Base-by-base conservation (phyloP, 192 early-diverging fungal genomes). In the Coemansia sp. region DNA sequence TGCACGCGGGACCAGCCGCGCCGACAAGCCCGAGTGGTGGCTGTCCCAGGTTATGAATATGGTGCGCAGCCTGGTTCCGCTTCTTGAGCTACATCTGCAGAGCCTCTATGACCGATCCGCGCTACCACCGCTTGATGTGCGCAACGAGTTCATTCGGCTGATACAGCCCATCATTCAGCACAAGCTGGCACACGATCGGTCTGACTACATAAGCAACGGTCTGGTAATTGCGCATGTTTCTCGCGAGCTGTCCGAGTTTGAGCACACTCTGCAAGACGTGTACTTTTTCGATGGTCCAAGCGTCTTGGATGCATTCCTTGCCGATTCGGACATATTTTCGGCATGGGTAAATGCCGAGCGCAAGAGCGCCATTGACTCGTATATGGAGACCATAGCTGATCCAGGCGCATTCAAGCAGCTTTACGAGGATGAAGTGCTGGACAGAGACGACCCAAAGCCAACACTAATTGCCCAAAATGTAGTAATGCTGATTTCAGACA, bases 11-110 rank as follows among this genome's bases (percentile, higher is more conserved):
- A 92, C 91, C 3, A 91, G 88, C 64, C 82, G 89, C 47, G 76
- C 89, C 2, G 91, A 92, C 63, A 91, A 89, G 85, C 89, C 91
- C n/a, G 91, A 92, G 68, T 91, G 89, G 91, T 90, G 87, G 65
- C 71, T 91, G 19, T 80, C 83, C 3, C 87, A 89, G 51, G 63
- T 87, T 19, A 68, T 87, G 27, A 77, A 70, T 17, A 77, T 82
- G 27, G 82, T 90, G 38, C 83, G 77, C 17, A 85, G 85, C 7
- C 86, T 89, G 58, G 65, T 86, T 10, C 83, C 88, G 6, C 87
- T 92, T 59, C 57, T 92, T 7, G 76, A 87, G 64, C 72, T 78
- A 16, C 85, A 77, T 29, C 77, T 89, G 0, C 91, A 92, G 50
- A 73, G 67, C n/a, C 74, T 91, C 9, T 66, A 90, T 16, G 74